These are phyloP conservation scores for Parsonsia alboflavescens DNA, from an alignment of 257 asterid species.

Conservation along the genomic window DNA sequence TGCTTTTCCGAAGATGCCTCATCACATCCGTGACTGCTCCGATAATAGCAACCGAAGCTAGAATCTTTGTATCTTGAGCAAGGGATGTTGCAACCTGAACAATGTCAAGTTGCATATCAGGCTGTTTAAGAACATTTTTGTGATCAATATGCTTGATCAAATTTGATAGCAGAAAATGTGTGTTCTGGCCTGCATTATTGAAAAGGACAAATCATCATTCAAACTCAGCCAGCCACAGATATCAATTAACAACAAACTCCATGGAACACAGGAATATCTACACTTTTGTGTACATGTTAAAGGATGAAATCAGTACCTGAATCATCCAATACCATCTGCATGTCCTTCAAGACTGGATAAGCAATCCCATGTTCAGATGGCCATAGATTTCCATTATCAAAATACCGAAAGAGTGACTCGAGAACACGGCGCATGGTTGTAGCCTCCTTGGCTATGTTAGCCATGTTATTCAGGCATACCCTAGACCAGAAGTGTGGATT, in stretches of 20 bases:
- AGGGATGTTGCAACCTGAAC: conserved; percentile 69
- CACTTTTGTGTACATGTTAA: not conserved
- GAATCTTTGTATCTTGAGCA: conserved; percentile 58
- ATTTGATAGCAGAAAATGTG: conserved; percentile 74
- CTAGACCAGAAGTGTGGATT: conserved; percentile 88
- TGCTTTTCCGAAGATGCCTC: conserved; percentile 92
- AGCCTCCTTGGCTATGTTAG: conserved; percentile 94
- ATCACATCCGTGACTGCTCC: conserved; percentile 84
- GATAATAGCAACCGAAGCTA: conserved; percentile 71
- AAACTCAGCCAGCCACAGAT: not conserved
- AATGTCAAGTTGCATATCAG: conserved; percentile 85
- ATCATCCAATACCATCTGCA: conserved; percentile 83
- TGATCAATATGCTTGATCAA: conserved; percentile 95
- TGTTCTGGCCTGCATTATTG: conserved; percentile 63
- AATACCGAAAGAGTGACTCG: conserved; percentile 84
- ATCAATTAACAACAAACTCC: conserved; percentile 2
- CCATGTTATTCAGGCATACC: conserved; percentile 87
- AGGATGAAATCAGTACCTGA: conserved; percentile 45
- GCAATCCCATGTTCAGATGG: conserved; percentile 64
- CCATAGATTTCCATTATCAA: conserved; percentile 78
- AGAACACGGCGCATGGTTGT: conserved; percentile 96
- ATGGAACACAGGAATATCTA: conserved; percentile 4
- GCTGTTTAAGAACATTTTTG: conserved; percentile 78
- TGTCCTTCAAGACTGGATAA: conserved; percentile 81
- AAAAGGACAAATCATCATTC: conserved; percentile 1